Base-by-base conservation (phyloP, 352 stramenopile species). In the Phytophthora cactorum region DNA sequence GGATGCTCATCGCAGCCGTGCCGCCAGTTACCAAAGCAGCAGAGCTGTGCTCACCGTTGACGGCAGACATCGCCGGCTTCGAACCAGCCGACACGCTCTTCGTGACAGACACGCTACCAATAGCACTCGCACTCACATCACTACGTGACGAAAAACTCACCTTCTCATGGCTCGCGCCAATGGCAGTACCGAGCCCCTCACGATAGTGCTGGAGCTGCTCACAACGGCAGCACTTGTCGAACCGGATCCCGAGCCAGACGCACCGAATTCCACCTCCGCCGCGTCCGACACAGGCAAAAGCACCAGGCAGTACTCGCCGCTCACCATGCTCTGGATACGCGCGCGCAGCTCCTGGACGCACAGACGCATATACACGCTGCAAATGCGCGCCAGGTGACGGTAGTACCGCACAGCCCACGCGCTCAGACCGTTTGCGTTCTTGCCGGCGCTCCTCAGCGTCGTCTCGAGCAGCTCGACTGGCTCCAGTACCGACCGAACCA, bases 291-390 rank as follows among this genome's bases (percentile, higher is more conserved):
- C 43, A 12, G 59, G 59, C 47, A 74, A 27, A 59, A 70, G 43
- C 11, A 74, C 39, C 34, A 66, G 47, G 41, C 52, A 49, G 57
- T 70, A 68, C 46, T 77, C 54, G 31, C 63, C 78, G 32, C 68
- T 82, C 43, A 66, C 52, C 43, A 61, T 56, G 12, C 46, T 43
- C 28, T 68, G 52, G 31, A 77, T 69, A 11, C 57, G 56, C 22
- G 54, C 63, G 49, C 59, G 59, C 50, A 91, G 76, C 49, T 66
- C 61, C 63, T 79, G 75, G 59, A 66, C 63, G 68, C 83, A 89
- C 36, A 85, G 66, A 53, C 84, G 71, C 66, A 75, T 75, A 74
- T 93, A 93, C 47, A 57, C 51, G 22, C 63, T 56, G 17, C 58
- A 51, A 59, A 87, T 72, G 38, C 65, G 55, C 47, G 51, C 59